Evolutionary conservation across 306 rosid species (phyloP).

Genomic region (Chamaecrista fasciculata): DNA sequence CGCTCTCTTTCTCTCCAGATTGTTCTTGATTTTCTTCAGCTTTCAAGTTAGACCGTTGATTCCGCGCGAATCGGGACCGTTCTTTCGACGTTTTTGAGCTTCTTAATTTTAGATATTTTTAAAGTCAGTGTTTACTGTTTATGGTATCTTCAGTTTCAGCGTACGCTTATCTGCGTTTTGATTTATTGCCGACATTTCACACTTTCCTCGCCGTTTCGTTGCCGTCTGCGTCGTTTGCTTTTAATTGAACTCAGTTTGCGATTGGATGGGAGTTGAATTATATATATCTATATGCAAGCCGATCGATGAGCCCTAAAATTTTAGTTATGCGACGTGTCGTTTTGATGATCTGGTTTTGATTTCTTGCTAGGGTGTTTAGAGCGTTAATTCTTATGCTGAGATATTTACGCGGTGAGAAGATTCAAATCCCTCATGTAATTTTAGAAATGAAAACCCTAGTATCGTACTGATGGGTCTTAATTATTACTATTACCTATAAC

Average conservation of each 20-base stretch:
- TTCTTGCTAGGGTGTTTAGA: too few species aligned
- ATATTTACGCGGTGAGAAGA: conserved; percentile 10
- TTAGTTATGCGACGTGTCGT: conserved; percentile 11
- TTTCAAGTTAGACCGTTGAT: conserved; percentile 11
- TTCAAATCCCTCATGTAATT: neutral
- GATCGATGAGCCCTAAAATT: conserved; percentile 31
- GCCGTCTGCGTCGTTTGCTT: conserved; percentile 12
- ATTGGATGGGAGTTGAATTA: conserved; percentile 23
- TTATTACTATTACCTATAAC: neutral
- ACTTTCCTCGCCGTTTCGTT: conserved; percentile 13
- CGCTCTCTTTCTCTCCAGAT: conserved; percentile 4
- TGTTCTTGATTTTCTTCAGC: neutral
- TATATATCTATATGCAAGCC: neutral
- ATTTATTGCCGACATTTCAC: conserved; percentile 20
- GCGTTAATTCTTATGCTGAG: conserved; percentile 19
- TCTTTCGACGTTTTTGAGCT: conserved; percentile 22
- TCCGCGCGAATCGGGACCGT: conserved; percentile 19
- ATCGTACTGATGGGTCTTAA: too few species aligned
- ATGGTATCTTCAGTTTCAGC: conserved; percentile 40
- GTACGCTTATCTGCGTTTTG: conserved; percentile 39
- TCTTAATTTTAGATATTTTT: conserved; percentile 21
- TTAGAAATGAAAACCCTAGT: conserved; percentile 50
- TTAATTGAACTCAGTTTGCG: neutral
- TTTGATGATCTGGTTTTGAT: conserved; percentile 17
- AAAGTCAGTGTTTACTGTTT: conserved; percentile 35